Conservation (phyloP, 352 stramenopile species). For the Elongisporangium undulatum region DNA sequence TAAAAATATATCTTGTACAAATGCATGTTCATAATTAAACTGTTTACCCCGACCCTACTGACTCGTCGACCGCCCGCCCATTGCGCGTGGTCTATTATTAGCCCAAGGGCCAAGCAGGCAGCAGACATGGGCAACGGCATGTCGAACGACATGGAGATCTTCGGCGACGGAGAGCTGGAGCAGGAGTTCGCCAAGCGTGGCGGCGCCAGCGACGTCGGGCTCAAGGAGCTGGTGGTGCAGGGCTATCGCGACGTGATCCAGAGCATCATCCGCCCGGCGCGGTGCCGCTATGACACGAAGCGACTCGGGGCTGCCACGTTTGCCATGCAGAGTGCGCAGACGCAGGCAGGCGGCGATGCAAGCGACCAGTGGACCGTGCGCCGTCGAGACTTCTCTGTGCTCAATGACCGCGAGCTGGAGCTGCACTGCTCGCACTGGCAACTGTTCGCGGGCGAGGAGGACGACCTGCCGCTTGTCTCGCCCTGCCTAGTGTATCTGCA, state of each 20-base stretch:
- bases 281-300: slow-evolving; percentile 41
- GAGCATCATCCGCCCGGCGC: slow-evolving; percentile 67
- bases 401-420: slow-evolving; percentile 66
- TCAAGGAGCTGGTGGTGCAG: slow-evolving; percentile 70
- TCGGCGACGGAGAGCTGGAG: slow-evolving; percentile 75
- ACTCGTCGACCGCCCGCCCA: background rate
- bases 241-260: slow-evolving; percentile 76
- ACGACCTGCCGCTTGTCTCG: slow-evolving; percentile 9
- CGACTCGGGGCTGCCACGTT: slow-evolving; percentile 37
- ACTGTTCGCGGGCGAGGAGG: slow-evolving; percentile 27
- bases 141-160: slow-evolving; percentile 78
- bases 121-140: slow-evolving; percentile 63
- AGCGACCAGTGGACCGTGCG: slow-evolving; percentile 10
- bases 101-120: background rate
- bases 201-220: slow-evolving; percentile 57
- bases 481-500: slow-evolving; percentile 80
- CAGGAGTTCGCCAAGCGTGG: slow-evolving; percentile 59
- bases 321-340: slow-evolving; percentile 8
- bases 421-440: slow-evolving; percentile 77
- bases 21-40: background rate
- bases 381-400: slow-evolving; percentile 55
- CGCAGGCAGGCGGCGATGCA: slow-evolving; percentile 7
- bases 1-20: too few species aligned
- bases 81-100: background rate
- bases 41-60: background rate